These are phyloP conservation scores for Chalciporus piperatus DNA, from an alignment of 768 basidiomycete species.

Conservation along the genomic window DNA sequence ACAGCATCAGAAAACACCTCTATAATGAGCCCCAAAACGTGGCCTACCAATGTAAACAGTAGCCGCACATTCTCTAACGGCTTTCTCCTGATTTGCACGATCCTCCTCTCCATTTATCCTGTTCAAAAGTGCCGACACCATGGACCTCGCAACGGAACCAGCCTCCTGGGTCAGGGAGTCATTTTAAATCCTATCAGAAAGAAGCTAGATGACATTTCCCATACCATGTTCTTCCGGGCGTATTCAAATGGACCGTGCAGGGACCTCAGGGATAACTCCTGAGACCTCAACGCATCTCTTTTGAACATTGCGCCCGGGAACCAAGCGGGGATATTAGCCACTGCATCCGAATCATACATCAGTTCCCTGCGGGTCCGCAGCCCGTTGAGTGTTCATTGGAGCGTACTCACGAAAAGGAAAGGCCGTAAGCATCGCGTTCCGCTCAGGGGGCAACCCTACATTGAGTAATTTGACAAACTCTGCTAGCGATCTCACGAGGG, in stretches of 20 bases:
- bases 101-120: conserved; percentile 16
- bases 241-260: conserved; percentile 30
- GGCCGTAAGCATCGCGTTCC: conserved; percentile 25
- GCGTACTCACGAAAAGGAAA: conserved; percentile 29
- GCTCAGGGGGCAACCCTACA: conserved; percentile 24
- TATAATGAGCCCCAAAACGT: background rate
- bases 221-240: conserved; percentile 24
- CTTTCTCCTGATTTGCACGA: conserved; percentile 17
- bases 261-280: conserved; percentile 20
- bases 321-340: conserved; percentile 28
- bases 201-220: background rate
- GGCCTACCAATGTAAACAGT: conserved; percentile 31
- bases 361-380: background rate
- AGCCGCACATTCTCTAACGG: conserved; percentile 28
- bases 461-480: conserved; percentile 24
- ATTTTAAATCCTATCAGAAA: background rate
- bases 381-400: background rate
- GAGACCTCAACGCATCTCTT: conserved; percentile 25
- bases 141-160: conserved; percentile 25
- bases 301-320: conserved; percentile 31
- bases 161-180: conserved; percentile 14
- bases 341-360: conserved; percentile 10
- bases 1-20: background rate
- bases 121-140: conserved; percentile 29
- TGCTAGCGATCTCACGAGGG: conserved; percentile 23